Conservation (phyloP, 352 stramenopile genomes). For the Phytophthora niederhauseri region DNA sequence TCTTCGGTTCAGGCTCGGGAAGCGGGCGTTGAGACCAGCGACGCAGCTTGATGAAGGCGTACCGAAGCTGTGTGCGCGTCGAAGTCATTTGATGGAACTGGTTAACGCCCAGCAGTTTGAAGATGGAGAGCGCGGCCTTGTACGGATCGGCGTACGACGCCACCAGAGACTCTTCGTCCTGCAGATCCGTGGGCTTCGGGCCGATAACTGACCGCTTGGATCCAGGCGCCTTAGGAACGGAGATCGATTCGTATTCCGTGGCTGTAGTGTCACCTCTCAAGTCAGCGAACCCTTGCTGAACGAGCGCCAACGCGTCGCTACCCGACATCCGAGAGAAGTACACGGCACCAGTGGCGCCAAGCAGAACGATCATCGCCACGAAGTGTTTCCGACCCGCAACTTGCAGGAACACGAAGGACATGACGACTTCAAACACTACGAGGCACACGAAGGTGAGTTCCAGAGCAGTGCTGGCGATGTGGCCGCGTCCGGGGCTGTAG, state of each 20-base stretch:
- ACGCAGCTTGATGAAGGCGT: constrained; percentile 64
- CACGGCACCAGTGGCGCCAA: constrained; percentile 45
- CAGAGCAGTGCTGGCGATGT: constrained; percentile 68
- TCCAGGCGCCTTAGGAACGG: constrained; percentile 26
- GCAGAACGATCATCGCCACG: constrained; percentile 61
- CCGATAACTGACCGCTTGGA: constrained; percentile 46
- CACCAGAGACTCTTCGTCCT: constrained; percentile 44
- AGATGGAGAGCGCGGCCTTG: constrained; percentile 74
- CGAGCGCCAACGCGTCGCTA: constrained; percentile 34
- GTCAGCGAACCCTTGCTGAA: constrained; percentile 44
- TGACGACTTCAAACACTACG: constrained; percentile 73
- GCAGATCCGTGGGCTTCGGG: constrained; percentile 41
- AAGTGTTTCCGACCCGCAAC: constrained; percentile 61
- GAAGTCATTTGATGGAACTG: constrained; percentile 76
- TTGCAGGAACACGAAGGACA: constrained; percentile 78
- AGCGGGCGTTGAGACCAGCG: constrained; percentile 46
- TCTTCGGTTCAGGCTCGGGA: constrained; percentile 15
- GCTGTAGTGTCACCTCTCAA: constrained; percentile 21
- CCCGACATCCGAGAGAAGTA: constrained; percentile 66
- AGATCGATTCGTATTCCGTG: constrained; percentile 25
- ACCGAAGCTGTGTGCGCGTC: constrained; percentile 56
- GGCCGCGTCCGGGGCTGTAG: constrained; percentile 66
- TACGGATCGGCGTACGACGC: constrained; percentile 76
- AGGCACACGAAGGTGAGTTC: constrained; percentile 71
- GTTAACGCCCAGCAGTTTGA: constrained; percentile 71